Evolutionary conservation across 805 yeast genomes (phyloP), one percentile per base, ranked within the genome.

Genomic region (Lipomyces kockii): DNA sequence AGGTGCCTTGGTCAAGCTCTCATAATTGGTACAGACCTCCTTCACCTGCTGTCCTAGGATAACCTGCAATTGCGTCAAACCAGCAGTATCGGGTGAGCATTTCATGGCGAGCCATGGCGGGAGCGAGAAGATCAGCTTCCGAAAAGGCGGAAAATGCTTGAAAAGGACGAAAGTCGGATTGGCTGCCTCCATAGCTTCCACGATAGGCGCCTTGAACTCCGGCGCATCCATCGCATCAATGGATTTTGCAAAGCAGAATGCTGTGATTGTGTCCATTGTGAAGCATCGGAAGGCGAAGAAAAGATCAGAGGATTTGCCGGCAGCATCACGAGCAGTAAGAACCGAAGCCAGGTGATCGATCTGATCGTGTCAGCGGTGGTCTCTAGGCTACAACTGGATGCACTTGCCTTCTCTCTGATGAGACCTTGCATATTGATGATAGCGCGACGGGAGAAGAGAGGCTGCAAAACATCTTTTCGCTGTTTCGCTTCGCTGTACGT

Each of bases 211-310:
- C 20, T 43, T 43, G 49, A 43, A 43, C 49, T 43, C 49, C 7
- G 49, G 49, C 20, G 49, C 49, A 43, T 43, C 49, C 49, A 43
- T 43, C 20, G 49, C 49, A 17, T 43, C 49, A 43, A 43, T 43
- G 22, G 49, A 43, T 17, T 43, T 43, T 43, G 49, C 49, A 17
- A 43, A 43, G 49, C 49, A 43, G 49, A 43, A 43, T 43, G n/a
- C 49, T 1, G 49, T 43, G 49, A 43, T 43, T 14, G 49, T n/a
- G 49, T 43, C 49, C 22, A 43, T 14, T 14, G 49, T 43, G 49
- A 43, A 43, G 20, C 49, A 43, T 2, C 49, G 49, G 49, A 43
- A 43, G 49, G 49, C 49, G 20, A 43, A 43, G 49, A 43, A 43
- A 22, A 43, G 49, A 17, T 43, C 49, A 7, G 49, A 43, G 49